Evolutionary conservation across 805 yeast genomes (phyloP), one percentile per base, ranked within the genome.

Genomic region (Candida arabinofermentans): DNA sequence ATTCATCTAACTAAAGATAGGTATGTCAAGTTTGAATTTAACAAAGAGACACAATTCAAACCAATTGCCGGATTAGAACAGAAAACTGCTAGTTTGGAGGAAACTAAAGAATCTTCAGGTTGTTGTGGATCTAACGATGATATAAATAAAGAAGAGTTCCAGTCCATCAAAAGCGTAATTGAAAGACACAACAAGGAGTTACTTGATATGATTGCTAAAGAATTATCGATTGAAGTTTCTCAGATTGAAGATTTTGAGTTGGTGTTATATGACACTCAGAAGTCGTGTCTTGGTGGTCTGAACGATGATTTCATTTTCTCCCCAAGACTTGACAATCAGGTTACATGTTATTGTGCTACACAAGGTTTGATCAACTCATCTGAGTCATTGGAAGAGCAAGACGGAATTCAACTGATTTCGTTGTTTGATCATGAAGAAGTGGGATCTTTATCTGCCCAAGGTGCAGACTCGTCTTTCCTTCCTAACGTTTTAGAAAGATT

Each of bases 351-450:
- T 67, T 75, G 90, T 39, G 86, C 96, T 2, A 67, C 82, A 31
- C 75, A 72, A 44, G 97, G 87, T 6, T 66, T 91, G 37, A 66
- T 86, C 31, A 75, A 74, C 42, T 64, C 75, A 0, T 26, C 57
- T 2, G 27, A 41, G 0, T 26, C 38, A 10, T 60, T 83, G 32
- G 64, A 59, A 1, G 52, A 64, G 1, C 83, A 79, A 42, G 48
- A 66, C 2, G 83, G 86, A 34, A 79, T 88, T 32, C 81, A 84
- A 57, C 61, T 90, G 58, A 72, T 89, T 41, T 81, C 96, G 0
- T 70, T 90, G 45, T 91, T 93, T 62, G 99, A 91, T 61, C 98
- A 93, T 62, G 99, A 91, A 65, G 99, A 91, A 62, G 75, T 91
- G 51, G 99, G 99, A 0, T 89, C 97, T 2, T 72, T 80, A 8